Evolutionary conservation across 352 stramenopile species (phyloP), one percentile per base, ranked within the genome.

Genomic region (Globisporangium sylvaticum): DNA sequence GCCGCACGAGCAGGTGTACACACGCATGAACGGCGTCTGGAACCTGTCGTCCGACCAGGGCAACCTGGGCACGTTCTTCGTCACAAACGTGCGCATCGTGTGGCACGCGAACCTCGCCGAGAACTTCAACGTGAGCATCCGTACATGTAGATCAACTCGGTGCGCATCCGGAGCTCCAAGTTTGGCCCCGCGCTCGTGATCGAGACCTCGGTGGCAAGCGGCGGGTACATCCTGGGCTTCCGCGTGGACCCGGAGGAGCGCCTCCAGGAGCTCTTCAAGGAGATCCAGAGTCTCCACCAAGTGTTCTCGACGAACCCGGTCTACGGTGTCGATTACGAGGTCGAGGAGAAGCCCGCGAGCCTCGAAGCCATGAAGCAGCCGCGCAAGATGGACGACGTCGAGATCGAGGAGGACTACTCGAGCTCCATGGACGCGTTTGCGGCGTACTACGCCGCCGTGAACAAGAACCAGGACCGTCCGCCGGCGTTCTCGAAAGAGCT

Each of bases 61-160:
- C 6, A 98, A 98, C 69, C 77, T 98, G 6, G 93, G 93, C 12
- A 93, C 84, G 8, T 94, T 98, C 67, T 97, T 97, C 72, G 76
- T 98, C 55, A 98, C 91, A 44, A 98, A 98, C 68, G 84, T 98
- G 32, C 88, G 92, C 44, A 72, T 98, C 31, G 93, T 98, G 29
- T 98, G 93, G 93, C 91, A 97, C 68, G 92, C 93, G 8, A 96
- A 96, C 65, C 70, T 98, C 32, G 92, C 93, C 1, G 85, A 96
- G 69, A 98, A 98, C 77, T 98, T 98, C 75, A 98, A 98, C 70
- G 92, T 98, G 25, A 96, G 85, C 73, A 96, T 98, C 48, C 93
- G 54, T 98, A 97, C 83, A 95, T 98, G 78, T 92, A 98, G 76
- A 97, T 98, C 72, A 89, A 88, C 58, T 90, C 81, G 58, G 79